Base-by-base conservation (phyloP, 2,329 filamentous ascomycete genomes). In the Lasiodiplodia sp. region DNA sequence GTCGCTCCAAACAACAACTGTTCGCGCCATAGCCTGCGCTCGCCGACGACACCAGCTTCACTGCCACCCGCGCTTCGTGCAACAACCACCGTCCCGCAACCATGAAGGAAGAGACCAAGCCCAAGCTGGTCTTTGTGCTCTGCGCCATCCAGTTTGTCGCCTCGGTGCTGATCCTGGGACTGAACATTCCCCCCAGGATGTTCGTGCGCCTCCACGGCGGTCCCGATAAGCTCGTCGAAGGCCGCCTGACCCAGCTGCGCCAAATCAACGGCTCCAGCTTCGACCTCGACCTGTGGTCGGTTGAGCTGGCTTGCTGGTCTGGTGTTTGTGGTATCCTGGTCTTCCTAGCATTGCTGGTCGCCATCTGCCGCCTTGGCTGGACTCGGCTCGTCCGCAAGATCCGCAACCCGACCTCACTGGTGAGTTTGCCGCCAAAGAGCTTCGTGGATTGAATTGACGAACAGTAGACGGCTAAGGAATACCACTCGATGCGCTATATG, bases 211-310 rank as follows among this genome's bases (percentile, higher is more conserved):
- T 18, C 18, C 60, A 64, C 31, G 7, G 7, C 4, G 44, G 31
- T 8, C 44, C 44, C 5, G 60, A 64, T 47, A 34, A 14, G 38
- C 47, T 37, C 10, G 6, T 64, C 21, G 5, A 21, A 2, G 60
- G 60, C 44, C 16, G 12, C 5, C 6, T 16, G 6, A 38, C n/a
- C 47, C 60, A 64, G 47, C n/a, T n/a, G 6, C 60, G 60, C 60
- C 21, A 34, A 28, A 5, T 52, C 4, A 16, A 11, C n/a, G n/a
- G 38, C 12, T 64, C 60, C 11, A 14, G 16, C 25, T 64, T 64
- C 44, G 16, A n/a, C 14, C 60, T 64, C n/a, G n/a, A 64, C 31
- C 60, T 64, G n/a, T 64, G 60, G 60, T 28, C 60, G 18, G 18
- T 52, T 5, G 47, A 64, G 14, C 2, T 52, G 2, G 60, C 60